Base-by-base conservation (phyloP, 345 rosid genomes). In the Garcia nutans region DNA sequence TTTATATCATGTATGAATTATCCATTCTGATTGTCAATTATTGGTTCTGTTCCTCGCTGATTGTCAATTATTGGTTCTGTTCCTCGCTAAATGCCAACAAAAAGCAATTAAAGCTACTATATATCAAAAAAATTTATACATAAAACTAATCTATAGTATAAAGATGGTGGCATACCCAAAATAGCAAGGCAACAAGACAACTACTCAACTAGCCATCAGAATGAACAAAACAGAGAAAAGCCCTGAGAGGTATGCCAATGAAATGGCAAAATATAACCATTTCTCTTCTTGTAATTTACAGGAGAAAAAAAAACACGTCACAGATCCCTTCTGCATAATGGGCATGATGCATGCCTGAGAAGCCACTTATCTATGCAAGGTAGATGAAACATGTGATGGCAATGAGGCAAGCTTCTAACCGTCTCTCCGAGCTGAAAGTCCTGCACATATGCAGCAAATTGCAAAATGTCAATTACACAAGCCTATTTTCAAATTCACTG, bases 351-450 rank as follows among this genome's bases (percentile, higher is more conserved):
- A 72, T 93, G 97, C 76, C 77, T 83, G 28, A 80, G 85, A 57
- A 96, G 97, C 99, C 99, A 96, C 78, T 91, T 89, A 82, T 96
- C 99, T 67, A 93, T 96, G 94, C 99, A 92, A 0, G 95, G 96
- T 62, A 91, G 86, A 84, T 96, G 99, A 85, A 96, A 96, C 97
- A 89, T 85, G 90, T 91, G 99, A 80, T 93, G 95, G 79, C 98
- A 96, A 60, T 96, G 95, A 52, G 98, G 99, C 88, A 96, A 86
- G 76, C 97, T 86, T 82, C 99, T 90, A 44, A 87, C 93, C 0
- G 90, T 96, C 85, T 96, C 98, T 20, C 96, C 91, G 2, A 92
- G 87, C 85, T 91, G 94, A 82, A 96, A 91, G 84, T 96, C 99
- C 99, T 96, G 97, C n/a, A 54, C 0, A 47, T 71, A 52, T 65